Evolutionary conservation across 495 filamentous ascomycete genomes (phyloP).

Genomic region (Terfezia claveryi): DNA sequence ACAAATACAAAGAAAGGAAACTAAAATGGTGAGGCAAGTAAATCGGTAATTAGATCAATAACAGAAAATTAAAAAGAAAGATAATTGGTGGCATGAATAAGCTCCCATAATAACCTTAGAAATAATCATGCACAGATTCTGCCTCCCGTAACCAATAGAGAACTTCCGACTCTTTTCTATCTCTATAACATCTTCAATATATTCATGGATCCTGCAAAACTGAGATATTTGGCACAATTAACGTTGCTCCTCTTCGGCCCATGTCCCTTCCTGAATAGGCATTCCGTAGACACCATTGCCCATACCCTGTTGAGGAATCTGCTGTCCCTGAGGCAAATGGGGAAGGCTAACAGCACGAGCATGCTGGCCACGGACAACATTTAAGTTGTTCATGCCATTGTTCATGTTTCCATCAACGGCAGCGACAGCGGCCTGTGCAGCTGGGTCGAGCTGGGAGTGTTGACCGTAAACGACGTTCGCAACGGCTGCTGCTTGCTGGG

Average conservation of each 20-base stretch:
- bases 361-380: slow-evolving; percentile 44
- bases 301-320: neutral
- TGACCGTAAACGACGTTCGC: slow-evolving; percentile 34
- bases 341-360: slow-evolving; percentile 69
- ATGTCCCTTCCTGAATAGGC: slow-evolving; percentile 22
- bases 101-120: no score
- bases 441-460: slow-evolving; percentile 17
- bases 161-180: neutral
- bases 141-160: neutral
- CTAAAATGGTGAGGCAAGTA: neutral
- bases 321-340: slow-evolving; percentile 11
- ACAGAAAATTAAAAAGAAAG: neutral
- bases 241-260: slow-evolving; percentile 14
- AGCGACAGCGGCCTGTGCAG: neutral
- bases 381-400: slow-evolving; percentile 20
- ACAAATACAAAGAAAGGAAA: neutral
- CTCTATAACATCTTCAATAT: neutral
- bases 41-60: neutral
- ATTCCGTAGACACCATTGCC: slow-evolving; percentile 31
- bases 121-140: neutral
- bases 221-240: neutral
- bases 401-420: neutral
- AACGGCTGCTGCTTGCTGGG: slow-evolving; percentile 39
- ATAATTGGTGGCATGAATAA: neutral
- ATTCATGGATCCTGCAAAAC: neutral